These are phyloP conservation scores for Nicotiana tabacum DNA, from an alignment of 257 asterid genomes.

Conservation along the genomic window DNA sequence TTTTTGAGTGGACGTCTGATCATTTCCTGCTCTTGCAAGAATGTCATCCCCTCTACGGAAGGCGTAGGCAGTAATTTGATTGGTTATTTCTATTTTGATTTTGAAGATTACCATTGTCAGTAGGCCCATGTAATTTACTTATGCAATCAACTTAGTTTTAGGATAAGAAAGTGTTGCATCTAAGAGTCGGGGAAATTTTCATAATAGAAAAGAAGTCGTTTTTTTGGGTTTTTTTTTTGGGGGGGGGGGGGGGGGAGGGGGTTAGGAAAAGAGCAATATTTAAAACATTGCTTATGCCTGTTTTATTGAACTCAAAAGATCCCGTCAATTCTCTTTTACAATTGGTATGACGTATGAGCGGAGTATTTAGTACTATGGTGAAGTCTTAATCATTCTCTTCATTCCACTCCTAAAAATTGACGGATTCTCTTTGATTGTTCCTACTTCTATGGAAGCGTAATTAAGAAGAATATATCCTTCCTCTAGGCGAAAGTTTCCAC, in stretches of 20 bases:
- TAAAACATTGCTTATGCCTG: background rate
- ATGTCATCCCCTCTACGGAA: background rate
- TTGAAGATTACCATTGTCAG: background rate
- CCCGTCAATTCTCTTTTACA: background rate
- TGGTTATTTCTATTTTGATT: background rate
- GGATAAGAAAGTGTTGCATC: background rate
- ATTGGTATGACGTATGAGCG: background rate
- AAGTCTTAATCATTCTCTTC: background rate
- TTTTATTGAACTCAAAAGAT: background rate
- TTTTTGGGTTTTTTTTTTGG: background rate
- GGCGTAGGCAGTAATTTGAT: background rate
- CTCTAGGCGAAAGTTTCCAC: background rate
- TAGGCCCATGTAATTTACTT: background rate
- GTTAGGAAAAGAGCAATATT: background rate
- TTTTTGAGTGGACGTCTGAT: background rate
- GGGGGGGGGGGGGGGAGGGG: background rate
- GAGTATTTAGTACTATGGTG: background rate
- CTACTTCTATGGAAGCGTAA: background rate
- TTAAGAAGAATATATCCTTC: background rate
- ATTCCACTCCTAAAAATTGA: background rate
- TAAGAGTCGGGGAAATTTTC: background rate
- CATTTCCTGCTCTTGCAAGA: background rate
- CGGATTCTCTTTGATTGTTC: background rate
- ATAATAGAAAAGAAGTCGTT: background rate
- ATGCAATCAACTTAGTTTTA: background rate